These are phyloP conservation scores for Somion occarium DNA, from an alignment of 1,284 basidiomycete species.

Conservation along the genomic window DNA sequence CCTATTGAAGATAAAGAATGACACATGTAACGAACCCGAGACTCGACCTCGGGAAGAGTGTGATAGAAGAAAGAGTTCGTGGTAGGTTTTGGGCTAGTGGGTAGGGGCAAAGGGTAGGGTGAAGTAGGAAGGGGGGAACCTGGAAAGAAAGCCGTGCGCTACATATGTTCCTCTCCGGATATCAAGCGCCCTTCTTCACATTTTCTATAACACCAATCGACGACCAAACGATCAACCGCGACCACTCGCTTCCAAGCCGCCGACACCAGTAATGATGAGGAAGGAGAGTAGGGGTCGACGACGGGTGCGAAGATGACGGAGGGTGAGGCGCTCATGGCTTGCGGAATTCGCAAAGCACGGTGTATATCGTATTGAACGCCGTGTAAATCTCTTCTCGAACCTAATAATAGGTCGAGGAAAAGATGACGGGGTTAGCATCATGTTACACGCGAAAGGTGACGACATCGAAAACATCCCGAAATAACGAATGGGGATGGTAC, in stretches of 20 bases:
- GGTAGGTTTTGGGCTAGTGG: neutral
- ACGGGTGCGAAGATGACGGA: neutral
- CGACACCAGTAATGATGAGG: conserved; percentile 13
- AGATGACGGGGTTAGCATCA: conserved; percentile 35
- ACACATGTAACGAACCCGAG: too few relatives aligned
- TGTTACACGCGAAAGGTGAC: conserved; percentile 5
- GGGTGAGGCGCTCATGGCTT: conserved; percentile 52
- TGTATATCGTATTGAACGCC: conserved; percentile 99
- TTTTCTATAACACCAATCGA: conserved; percentile 13
- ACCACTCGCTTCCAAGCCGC: too few relatives aligned
- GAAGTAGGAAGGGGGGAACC: conserved; percentile 9
- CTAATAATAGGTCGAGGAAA: conserved; percentile 42
- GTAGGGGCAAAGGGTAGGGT: neutral
- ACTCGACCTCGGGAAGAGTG: too few relatives aligned
- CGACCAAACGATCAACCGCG: neutral
- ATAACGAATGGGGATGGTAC: neutral
- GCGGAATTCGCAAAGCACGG: conserved; percentile 87
- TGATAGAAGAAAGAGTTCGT: neutral
- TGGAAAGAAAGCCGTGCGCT: conserved; percentile 32
- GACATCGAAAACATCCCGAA: neutral
- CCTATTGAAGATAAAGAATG: too few relatives aligned
- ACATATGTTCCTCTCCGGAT: conserved; percentile 30
- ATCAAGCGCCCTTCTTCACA: conserved; percentile 10
- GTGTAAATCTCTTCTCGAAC: conserved; percentile 99
- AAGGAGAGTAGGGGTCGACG: conserved; percentile 7